Conservation (phyloP, 2,329 filamentous ascomycete species). For the Fusarium oligoseptatum region DNA sequence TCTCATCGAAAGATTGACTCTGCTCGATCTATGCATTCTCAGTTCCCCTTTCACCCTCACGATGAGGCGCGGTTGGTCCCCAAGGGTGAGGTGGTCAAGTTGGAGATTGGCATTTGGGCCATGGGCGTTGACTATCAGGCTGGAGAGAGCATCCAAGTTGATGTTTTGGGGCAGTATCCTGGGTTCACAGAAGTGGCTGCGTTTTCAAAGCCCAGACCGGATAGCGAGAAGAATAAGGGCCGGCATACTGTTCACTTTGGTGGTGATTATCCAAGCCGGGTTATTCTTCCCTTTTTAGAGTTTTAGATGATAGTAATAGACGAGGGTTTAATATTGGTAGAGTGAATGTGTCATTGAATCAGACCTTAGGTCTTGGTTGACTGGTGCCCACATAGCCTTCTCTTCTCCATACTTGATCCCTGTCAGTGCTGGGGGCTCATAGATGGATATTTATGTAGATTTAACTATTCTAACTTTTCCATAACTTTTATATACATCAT, state of each 20-base stretch:
- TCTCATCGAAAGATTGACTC: not conserved
- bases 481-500: not conserved
- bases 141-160: not conserved
- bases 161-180: not conserved
- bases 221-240: constrained; percentile 1
- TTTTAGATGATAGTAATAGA: not conserved
- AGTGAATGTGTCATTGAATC: not conserved
- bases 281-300: constrained; percentile 37
- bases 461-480: not conserved
- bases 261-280: constrained; percentile 28
- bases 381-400: not conserved
- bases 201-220: not conserved
- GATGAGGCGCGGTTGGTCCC: not conserved
- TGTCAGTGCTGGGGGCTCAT: not conserved
- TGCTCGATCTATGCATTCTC: not conserved
- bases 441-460: not conserved
- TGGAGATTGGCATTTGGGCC: not conserved
- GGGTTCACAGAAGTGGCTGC: not conserved
- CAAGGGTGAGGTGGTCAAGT: not conserved
- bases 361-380: not conserved
- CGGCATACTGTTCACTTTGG: constrained; percentile 31
- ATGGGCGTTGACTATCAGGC: not conserved
- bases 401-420: not conserved
- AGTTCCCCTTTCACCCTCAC: not conserved
- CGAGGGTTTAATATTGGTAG: not conserved